A percentile compares a stretch with the other conserved stretches of the same genome.
These are phyloP conservation scores for Sherardia arvensis DNA, from an alignment of 257 asterid genomes.

Conservation along the genomic window DNA sequence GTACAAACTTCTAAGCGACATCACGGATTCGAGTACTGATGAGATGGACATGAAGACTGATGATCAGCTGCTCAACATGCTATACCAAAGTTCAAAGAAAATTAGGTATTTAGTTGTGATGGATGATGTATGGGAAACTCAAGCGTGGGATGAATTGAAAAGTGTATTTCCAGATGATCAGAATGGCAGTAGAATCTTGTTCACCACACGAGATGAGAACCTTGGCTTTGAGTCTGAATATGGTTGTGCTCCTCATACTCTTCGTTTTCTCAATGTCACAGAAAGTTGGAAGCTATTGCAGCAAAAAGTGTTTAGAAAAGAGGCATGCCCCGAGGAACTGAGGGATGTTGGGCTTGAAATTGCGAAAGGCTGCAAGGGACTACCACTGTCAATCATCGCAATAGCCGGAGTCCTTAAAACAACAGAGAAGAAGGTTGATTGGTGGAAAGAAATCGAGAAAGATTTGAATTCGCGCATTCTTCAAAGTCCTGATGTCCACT, in stretches of 20 bases:
- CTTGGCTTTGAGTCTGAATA: neutral
- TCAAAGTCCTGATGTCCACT: neutral
- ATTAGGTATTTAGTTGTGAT: slow-evolving; percentile 9
- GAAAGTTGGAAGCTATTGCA: slow-evolving; percentile 17
- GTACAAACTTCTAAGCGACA: neutral
- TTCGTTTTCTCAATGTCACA: neutral
- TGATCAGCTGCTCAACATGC: neutral
- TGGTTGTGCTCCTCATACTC: neutral
- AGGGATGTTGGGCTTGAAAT: slow-evolving; percentile 1
- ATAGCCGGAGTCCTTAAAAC: slow-evolving; percentile 11
- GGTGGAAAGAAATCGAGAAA: neutral
- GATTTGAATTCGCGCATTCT: neutral
- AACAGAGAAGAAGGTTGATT: neutral
- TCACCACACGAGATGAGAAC: neutral
- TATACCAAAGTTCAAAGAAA: neutral
- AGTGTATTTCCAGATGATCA: slow-evolving; percentile 5
- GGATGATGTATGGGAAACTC: slow-evolving; percentile 13
- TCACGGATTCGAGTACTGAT: neutral
- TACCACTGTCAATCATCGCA: slow-evolving; percentile 12
- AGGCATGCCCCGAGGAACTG: slow-evolving; percentile 1
- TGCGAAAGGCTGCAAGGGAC: slow-evolving; percentile 1
- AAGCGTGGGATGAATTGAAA: slow-evolving; percentile 6
- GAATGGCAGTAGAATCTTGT: slow-evolving; percentile 11
- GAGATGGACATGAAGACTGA: neutral
- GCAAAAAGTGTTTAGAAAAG: neutral